These are phyloP conservation scores for Phytophthora agathidicida DNA, from an alignment of 352 stramenopile genomes.

Conservation along the genomic window DNA sequence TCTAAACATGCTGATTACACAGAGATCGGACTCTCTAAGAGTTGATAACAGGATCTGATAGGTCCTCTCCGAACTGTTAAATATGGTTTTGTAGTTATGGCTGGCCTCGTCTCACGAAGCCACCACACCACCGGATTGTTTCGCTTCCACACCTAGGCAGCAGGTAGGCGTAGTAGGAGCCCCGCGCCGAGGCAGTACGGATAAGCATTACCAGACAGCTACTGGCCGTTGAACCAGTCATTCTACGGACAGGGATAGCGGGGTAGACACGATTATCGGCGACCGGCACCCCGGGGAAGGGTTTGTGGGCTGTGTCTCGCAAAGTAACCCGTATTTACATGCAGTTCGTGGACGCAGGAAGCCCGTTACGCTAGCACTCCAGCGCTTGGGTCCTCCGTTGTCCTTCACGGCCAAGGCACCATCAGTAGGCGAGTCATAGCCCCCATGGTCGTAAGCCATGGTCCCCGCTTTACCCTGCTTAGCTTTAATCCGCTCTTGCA, in stretches of 20 bases:
- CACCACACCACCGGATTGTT: not conserved
- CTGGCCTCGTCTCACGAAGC: no score
- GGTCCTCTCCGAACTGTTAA: no score
- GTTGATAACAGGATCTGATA: no score
- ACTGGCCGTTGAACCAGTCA: not conserved
- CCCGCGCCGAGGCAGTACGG: not conserved
- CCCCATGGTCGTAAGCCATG: not conserved
- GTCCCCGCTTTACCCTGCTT: not conserved
- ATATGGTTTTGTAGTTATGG: no score
- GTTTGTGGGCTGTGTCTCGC: not conserved
- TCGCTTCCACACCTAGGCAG: not conserved
- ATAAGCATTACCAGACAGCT: not conserved
- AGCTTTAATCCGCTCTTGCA: not conserved
- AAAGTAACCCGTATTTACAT: constrained; percentile 8
- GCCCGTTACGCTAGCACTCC: no score
- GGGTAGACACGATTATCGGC: constrained; percentile 10
- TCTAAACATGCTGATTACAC: no score
- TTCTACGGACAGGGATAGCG: not conserved
- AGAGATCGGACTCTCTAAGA: no score
- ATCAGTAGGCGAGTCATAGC: no score
- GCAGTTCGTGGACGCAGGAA: not conserved
- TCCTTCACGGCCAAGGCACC: no score
- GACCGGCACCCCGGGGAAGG: constrained; percentile 1
- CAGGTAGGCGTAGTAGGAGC: not conserved
- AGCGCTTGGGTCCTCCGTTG: no score